Percentiles rank a stretch among this genome's conserved stretches.
These are phyloP conservation scores for Vickermania ingenoplastis DNA, from an alignment of 208 protist genomes.

Conservation along the genomic window DNA sequence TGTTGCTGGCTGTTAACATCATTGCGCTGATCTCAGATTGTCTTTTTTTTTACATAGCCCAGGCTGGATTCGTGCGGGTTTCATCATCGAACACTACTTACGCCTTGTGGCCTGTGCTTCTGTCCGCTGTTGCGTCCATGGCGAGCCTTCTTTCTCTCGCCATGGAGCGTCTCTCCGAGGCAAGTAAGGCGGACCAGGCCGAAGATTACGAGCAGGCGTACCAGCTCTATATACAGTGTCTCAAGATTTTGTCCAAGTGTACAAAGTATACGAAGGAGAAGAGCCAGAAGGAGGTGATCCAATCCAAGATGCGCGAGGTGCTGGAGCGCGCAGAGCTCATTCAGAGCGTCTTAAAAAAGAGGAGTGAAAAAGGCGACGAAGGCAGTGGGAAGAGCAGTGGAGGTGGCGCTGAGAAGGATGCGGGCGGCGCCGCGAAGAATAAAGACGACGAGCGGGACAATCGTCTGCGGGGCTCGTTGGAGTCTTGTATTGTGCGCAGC, in stretches of 20 bases:
- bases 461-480: slow-evolving; percentile 79
- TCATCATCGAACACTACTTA: no score
- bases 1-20: no score
- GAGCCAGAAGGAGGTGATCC: slow-evolving; percentile 86
- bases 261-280: slow-evolving; percentile 95
- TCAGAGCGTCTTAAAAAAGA: slow-evolving; percentile 89
- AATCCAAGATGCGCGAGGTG: slow-evolving; percentile 89
- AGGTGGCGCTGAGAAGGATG: slow-evolving; percentile 34
- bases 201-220: slow-evolving; percentile 93
- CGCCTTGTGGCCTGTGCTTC: no score
- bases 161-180: slow-evolving; percentile 91
- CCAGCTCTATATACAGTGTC: slow-evolving; percentile 87
- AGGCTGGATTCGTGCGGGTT: no score
- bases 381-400: slow-evolving; percentile 4
- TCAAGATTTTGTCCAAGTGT: slow-evolving; percentile 93
- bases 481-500: slow-evolving; percentile 56
- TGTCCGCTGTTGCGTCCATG: no score
- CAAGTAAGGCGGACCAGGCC: slow-evolving; percentile 75
- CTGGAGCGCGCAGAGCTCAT: slow-evolving; percentile 93
- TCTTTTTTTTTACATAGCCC: no score
- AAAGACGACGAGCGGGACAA: slow-evolving; percentile 91
- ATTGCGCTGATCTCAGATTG: no score
- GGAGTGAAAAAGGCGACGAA: slow-evolving; percentile 43
- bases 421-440: slow-evolving; percentile 48
- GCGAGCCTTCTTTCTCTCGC: slow-evolving; percentile 90